Evolutionary conservation across 2,329 filamentous ascomycete species (phyloP).

Genomic region (Lomentospora prolificans): DNA sequence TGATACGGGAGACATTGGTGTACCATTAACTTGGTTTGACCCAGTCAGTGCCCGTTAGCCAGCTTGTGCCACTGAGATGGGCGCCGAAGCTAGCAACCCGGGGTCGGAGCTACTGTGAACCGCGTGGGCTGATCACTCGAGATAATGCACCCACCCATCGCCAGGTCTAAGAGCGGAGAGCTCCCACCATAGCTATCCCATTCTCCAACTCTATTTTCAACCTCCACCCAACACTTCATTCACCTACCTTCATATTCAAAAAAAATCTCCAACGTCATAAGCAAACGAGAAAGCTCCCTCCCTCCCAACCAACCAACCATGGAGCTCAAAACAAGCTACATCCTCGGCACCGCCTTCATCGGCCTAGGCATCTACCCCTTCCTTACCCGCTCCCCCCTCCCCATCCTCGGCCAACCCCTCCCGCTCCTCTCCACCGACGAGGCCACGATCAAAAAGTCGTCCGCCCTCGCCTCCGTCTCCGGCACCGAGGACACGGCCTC

Average conservation of each 20-base stretch:
- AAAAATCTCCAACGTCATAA: neutral
- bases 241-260: no score
- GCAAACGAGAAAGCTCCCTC: no score
- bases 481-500: neutral
- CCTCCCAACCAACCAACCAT: neutral
- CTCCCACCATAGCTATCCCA: neutral
- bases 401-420: conserved; percentile 6
- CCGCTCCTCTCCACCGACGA: conserved; percentile 7
- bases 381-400: conserved; percentile 4
- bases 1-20: no score
- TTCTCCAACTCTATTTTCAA: neutral
- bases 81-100: neutral
- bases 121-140: conserved; percentile 2
- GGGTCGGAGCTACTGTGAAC: no score
- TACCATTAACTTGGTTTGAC: no score
- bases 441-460: neutral
- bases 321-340: conserved; percentile 6
- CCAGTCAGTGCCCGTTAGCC: neutral
- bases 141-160: neutral
- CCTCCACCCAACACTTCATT: neutral
- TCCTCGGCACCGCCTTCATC: conserved; percentile 8
- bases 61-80: no score
- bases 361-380: conserved; percentile 9
- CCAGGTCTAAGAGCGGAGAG: neutral
- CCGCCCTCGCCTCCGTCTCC: neutral